Percentiles rank a stretch among this genome's conserved stretches.
These are phyloP conservation scores for Anthoceros angustus DNA, from an alignment of 225 moss, liverwort and hornwort species.

Conservation along the genomic window DNA sequence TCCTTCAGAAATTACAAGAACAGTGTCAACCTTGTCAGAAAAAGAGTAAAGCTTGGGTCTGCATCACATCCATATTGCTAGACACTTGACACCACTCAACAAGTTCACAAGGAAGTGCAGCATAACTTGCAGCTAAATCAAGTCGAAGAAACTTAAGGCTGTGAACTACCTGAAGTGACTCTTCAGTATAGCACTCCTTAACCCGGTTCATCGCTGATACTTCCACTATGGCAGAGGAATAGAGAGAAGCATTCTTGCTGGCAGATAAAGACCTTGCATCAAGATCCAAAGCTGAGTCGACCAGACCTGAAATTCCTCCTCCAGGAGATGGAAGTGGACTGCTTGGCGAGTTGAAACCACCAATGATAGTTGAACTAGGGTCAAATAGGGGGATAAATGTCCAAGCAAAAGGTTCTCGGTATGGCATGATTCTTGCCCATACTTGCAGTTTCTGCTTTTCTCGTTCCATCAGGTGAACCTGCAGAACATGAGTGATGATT, in stretches of 20 bases:
- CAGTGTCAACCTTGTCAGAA: not conserved
- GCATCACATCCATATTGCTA: too few species aligned
- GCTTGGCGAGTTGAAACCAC: conserved; percentile 86
- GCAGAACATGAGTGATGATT: not conserved
- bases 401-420: conserved; percentile 92
- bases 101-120: not conserved
- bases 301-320: conserved; percentile 43
- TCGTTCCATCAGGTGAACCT: conserved; percentile 87
- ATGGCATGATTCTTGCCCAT: conserved; percentile 95
- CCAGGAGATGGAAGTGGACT: conserved; percentile 66
- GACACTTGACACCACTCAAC: not conserved
- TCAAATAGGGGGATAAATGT: conserved; percentile 84
- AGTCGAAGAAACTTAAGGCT: not conserved
- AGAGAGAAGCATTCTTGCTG: conserved; percentile 34
- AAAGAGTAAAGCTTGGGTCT: too few species aligned
- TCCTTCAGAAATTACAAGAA: conserved; percentile 28
- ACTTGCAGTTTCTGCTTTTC: conserved; percentile 94
- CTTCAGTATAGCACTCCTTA: conserved; percentile 90
- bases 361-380: conserved; percentile 61
- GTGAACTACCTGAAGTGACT: conserved; percentile 54
- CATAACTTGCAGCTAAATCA: not conserved
- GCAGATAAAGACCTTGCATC: conserved; percentile 42
- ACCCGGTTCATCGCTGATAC: conserved; percentile 76
- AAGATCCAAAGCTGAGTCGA: conserved; percentile 54
- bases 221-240: conserved; percentile 74